These are phyloP conservation scores for Gymnopus androsaceus DNA, from an alignment of 1,284 basidiomycete genomes.

Conservation along the genomic window DNA sequence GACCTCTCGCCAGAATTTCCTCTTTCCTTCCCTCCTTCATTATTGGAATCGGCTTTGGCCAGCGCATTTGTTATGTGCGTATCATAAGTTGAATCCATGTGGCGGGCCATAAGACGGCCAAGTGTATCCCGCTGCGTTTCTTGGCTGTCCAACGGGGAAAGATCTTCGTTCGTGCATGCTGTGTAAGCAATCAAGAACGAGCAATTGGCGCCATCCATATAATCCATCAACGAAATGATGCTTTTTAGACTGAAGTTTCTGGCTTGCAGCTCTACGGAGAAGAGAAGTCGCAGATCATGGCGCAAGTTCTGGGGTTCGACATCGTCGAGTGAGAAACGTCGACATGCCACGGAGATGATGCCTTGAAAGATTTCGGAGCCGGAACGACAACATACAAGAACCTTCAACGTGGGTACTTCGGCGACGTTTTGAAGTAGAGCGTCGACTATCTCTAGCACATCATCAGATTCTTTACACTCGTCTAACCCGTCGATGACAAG, in stretches of 20 bases:
- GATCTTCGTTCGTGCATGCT: neutral
- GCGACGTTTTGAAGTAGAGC: neutral
- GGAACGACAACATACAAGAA: neutral
- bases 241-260: neutral
- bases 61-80: neutral
- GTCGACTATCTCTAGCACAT: neutral
- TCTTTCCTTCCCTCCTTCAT: neutral
- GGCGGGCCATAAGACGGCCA: neutral
- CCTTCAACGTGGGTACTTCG: neutral
- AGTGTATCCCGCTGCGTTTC: neutral
- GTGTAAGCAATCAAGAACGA: constrained; percentile 4
- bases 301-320: neutral
- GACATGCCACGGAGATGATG: no score
- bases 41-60: neutral
- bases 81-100: neutral
- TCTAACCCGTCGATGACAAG: constrained; percentile 5
- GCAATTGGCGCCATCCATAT: neutral
- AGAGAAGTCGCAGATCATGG: neutral
- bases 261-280: neutral
- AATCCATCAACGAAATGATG: neutral
- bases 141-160: neutral
- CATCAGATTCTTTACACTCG: neutral
- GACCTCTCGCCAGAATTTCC: neutral
- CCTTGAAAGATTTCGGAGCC: neutral
- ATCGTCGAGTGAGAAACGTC: neutral